Base-by-base conservation (phyloP, 306 rosid species). In the Cicer arietinum region DNA sequence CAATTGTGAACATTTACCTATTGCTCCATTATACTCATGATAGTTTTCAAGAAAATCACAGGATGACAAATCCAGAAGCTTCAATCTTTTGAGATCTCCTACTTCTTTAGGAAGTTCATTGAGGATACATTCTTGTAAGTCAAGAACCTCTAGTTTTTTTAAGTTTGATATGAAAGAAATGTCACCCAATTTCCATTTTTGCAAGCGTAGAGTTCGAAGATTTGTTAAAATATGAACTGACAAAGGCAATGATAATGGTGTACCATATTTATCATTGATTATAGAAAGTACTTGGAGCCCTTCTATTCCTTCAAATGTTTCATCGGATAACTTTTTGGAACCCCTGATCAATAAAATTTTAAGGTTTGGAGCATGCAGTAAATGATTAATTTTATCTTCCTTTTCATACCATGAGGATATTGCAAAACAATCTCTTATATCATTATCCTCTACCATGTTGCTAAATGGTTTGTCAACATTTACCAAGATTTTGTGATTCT, bases 1-100 rank as follows among this genome's bases (percentile, higher is more conserved):
- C 3, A 81, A 52, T 10, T 76, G 69, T 70, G 67, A 45, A 25
- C 78, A 82, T 37, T 18, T 70, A n/a, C 81, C 81, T 53, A 76
- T 52, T 63, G 72, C 59, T 41, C 42, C 52, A 58, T 77, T 69
- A 22, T 22, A 22, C 25, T 22, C 25, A 22, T 22, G 25, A 52
- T 51, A 71, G 8, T 62, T 58, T 25, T 52, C 41, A 47, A 62
- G 10, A 20, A 13, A 40, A 17, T 0, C 7, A 78, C 37, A 50
- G 0, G 6, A 17, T 51, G 72, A 48, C 35, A 78, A 51, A 71
- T 79, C 77, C 35, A 62, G 7, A 16, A 62, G 22, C 68, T 62
- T 62, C 68, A 62, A 62, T 62, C 13, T 40, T 14, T 62, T 62
- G 12, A 58, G 39, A 1, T 47, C 59, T 10, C 4, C 42, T 0